phyloP scores from a whole-genome alignment of 495 filamentous ascomycete species.

The Lentithecium fluviatile region DNA sequence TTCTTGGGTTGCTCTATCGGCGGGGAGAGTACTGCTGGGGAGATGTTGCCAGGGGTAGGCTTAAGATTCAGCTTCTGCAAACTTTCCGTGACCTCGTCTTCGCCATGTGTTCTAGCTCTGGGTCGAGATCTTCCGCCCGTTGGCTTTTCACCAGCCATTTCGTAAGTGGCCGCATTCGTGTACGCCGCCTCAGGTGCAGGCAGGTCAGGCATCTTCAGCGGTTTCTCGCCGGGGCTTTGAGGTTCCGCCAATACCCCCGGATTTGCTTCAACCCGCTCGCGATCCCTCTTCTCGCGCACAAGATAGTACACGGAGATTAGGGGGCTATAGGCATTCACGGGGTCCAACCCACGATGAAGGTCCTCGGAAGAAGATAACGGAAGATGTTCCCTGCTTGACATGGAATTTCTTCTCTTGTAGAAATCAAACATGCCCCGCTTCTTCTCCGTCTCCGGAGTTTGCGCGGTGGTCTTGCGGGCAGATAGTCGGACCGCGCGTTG shows the following conservation, averaged over 20 bases:
- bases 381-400: conserved; percentile 82
- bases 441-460: conserved; percentile 70
- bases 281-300: conserved; percentile 88
- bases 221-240: conserved; percentile 56
- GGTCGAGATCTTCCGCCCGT: conserved; percentile 77
- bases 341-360: conserved; percentile 78
- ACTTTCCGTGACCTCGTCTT: conserved; percentile 80
- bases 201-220: conserved; percentile 69
- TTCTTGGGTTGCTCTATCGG: conserved; percentile 71
- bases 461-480: conserved; percentile 59
- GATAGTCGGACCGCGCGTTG: conserved; percentile 70
- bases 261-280: conserved; percentile 66
- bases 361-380: conserved; percentile 82
- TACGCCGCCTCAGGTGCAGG: conserved; percentile 82
- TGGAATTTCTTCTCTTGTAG: conserved; percentile 90
- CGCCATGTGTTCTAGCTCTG: conserved; percentile 88
- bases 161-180: conserved; percentile 79
- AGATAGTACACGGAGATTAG: conserved; percentile 94
- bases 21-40: conserved; percentile 55
- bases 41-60: conserved; percentile 51
- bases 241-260: conserved; percentile 60
- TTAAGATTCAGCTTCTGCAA: conserved; percentile 70
- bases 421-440: conserved; percentile 90
- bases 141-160: conserved; percentile 77
- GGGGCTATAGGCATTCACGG: conserved; percentile 89